Evolutionary conservation across 345 rosid genomes (phyloP).

Genomic region (Xanthoceras sorbifolium): DNA sequence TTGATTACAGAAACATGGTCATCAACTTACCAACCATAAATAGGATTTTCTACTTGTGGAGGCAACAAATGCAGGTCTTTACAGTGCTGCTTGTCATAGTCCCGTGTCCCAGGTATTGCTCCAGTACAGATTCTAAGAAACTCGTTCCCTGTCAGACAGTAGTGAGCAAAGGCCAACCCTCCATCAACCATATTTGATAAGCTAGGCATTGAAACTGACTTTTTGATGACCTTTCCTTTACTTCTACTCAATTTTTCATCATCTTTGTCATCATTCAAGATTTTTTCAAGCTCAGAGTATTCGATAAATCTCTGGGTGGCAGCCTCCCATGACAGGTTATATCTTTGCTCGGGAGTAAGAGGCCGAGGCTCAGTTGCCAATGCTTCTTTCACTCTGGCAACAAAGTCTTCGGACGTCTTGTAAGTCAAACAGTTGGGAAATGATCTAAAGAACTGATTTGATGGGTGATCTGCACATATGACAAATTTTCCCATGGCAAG

Average conservation of each 20-base stretch:
- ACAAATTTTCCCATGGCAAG: slow-evolving; percentile 99
- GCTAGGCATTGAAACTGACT: slow-evolving; percentile 63
- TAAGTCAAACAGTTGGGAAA: slow-evolving; percentile 95
- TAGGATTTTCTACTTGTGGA: slow-evolving; percentile 79
- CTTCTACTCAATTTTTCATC: slow-evolving; percentile 15
- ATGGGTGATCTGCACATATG: slow-evolving; percentile 95
- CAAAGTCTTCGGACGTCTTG: slow-evolving; percentile 85
- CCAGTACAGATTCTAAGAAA: slow-evolving; percentile 80
- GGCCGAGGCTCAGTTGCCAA: slow-evolving; percentile 82
- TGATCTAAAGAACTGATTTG: slow-evolving; percentile 93
- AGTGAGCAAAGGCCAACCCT: slow-evolving; percentile 86
- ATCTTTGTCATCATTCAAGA: slow-evolving; percentile 39
- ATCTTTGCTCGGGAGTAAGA: slow-evolving; percentile 76
- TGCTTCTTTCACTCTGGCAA: slow-evolving; percentile 82
- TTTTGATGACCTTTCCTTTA: slow-evolving; percentile 36
- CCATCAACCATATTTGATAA: slow-evolving; percentile 70
- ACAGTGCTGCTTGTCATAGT: slow-evolving; percentile 80
- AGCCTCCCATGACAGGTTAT: slow-evolving; percentile 95
- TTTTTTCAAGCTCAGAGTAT: slow-evolving; percentile 71
- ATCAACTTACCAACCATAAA: slow-evolving; percentile 63
- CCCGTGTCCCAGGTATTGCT: slow-evolving; percentile 80
- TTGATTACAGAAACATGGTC: not conserved
- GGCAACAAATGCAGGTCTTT: slow-evolving; percentile 86
- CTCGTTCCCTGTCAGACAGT: slow-evolving; percentile 84
- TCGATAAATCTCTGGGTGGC: slow-evolving; percentile 91